Evolutionary conservation across 495 filamentous ascomycete species (phyloP), one percentile per base, ranked within the genome.

Genomic region (Hypomontagnella submonticulosa): DNA sequence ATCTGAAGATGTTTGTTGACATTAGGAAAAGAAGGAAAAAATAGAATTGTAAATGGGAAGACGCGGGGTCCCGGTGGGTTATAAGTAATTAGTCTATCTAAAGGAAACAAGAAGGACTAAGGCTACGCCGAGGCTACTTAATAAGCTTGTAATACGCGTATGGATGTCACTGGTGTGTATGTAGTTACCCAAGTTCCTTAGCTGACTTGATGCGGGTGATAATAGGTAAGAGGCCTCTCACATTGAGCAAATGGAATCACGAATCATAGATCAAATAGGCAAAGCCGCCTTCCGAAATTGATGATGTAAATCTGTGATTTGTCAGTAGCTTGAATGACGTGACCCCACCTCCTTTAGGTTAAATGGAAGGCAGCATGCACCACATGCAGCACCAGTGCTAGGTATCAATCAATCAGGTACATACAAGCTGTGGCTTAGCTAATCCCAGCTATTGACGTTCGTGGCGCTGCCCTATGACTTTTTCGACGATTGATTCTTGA

Each of bases 301-400:
- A 63, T 59, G 54, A 68, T 68, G 59, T 62, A 59, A 68, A 55
- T 18, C 19, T 43, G 63, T 63, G 65, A 68, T 68, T 68, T 68
- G 65, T 68, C 59, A 68, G 59, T 58, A 7, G 13, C n/a, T 4
- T 27, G 32, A 15, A 61, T 66, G 63, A 66, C 63, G 63, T 61
- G 63, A 49, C 59, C 30, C 42, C 27, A 27, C 23, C 23, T 27
- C 23, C 23, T 27, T 27, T 27, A 6, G 23, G 23, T 27, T 27
- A 27, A 27, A 27, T 27, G 23, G 23, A 27, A 27, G 6, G 23
- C 23, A 27, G 3, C 23, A 27, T 2, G 23, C 6, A 27, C 23
- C 23, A 27, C 6, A 27, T n/a, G n/a, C n/a, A n/a, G n/a, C n/a
- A n/a, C n/a, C n/a, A n/a, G n/a, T n/a, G n/a, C n/a, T n/a, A n/a